These are phyloP conservation scores for Didymella exigua DNA, from an alignment of 2,329 filamentous ascomycete genomes.

Conservation along the genomic window DNA sequence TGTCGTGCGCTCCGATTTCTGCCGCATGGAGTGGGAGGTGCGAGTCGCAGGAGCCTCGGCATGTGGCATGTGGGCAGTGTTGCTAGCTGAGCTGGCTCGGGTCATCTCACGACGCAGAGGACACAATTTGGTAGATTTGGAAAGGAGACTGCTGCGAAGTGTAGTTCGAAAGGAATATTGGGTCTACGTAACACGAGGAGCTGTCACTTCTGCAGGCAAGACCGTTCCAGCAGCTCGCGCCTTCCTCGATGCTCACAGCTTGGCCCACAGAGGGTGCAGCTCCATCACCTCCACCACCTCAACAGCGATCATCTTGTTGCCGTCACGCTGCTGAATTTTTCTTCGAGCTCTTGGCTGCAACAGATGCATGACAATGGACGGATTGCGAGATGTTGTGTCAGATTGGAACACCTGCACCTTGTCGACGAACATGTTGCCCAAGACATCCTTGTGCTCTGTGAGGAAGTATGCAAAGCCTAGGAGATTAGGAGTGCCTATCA, in stretches of 20 bases:
- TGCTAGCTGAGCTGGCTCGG: constrained; percentile 2
- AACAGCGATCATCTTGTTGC: neutral
- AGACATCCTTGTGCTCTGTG: constrained; percentile 25
- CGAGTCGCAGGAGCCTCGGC: constrained; percentile 18
- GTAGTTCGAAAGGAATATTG: neutral
- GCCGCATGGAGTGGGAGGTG: constrained; percentile 7
- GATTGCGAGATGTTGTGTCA: constrained; percentile 11
- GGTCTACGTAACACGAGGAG: neutral
- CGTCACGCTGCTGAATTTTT: neutral
- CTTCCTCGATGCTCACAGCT: constrained; percentile 4
- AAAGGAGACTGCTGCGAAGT: neutral
- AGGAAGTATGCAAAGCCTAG: constrained; percentile 29
- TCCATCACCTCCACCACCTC: constrained; percentile 2
- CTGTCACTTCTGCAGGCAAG: neutral
- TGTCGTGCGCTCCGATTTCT: constrained; percentile 17
- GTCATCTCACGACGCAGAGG: neutral
- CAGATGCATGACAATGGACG: constrained; percentile 23
- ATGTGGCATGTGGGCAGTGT: constrained; percentile 15
- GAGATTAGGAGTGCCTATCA: constrained; percentile 23
- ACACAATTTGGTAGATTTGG: neutral
- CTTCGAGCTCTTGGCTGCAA: constrained; percentile 8
- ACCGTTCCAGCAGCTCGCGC: neutral
- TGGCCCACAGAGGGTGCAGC: constrained; percentile 14
- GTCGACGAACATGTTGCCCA: constrained; percentile 26
- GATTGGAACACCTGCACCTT: constrained; percentile 23